Base-by-base conservation (phyloP, 441 rosid species). In the Gossypium gossypioides region DNA sequence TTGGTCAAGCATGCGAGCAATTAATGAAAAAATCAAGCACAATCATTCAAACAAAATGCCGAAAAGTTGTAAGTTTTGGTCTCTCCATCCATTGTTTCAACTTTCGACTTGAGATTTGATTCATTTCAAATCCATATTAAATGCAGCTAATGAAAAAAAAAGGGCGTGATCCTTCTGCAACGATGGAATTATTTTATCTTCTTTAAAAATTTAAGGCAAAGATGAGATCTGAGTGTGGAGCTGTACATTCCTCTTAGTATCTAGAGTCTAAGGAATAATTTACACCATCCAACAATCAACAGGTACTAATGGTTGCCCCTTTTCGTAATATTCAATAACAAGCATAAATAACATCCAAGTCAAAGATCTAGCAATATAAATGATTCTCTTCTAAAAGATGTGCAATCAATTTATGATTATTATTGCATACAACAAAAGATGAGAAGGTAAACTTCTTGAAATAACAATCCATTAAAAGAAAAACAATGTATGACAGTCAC, bases 401-500 rank as follows among this genome's bases (percentile, higher is more conserved):
- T 3, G 13, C 22, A 46, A 3, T 25, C 42, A 19, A n/a, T 25
- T 48, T 48, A 48, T 46, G 42, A 42, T 18, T 56, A 24, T 24
- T 8, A 57, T 34, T 71, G 52, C 67, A 58, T 71, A 1, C 55
- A 58, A 57, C 34, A 37, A 9, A 69, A 57, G 8, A 37, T n/a
- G 42, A 13, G 42, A 40, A 59, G 65, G 58, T 44, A 25, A 59
- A 57, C 29, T 46, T 19, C 16, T 25, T 18, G 12, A 58, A 59
- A 46, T 16, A 29, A 61, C 55, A 59, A 46, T 15, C 5, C 15
- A 67, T 29, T 32, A 46, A 50, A 13, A 22, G 21, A 21, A 67
- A 48, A 37, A 55, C 19, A 65, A 15, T 48, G 27, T 18, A n/a
- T 34, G 69, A 65, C 27, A 72, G 68, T 86, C 78, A 92, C 99